Evolutionary conservation across 2,329 filamentous ascomycete species (phyloP), one percentile per base, ranked within the genome.

Genomic region (Fusarium praegraminearum): DNA sequence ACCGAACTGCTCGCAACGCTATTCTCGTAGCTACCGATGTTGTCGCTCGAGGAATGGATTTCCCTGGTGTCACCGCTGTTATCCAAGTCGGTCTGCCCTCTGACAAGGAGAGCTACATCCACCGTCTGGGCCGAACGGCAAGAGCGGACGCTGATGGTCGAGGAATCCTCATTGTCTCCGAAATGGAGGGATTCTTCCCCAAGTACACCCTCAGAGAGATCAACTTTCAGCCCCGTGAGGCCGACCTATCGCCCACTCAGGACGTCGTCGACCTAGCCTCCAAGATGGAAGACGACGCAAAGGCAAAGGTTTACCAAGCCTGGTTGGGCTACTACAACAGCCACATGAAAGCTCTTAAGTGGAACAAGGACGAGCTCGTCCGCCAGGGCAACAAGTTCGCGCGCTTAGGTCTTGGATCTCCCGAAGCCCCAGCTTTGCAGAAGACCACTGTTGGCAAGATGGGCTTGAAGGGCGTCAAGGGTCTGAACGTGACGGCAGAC

Each of bases 21-120:
- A 84, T 92, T 52, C 82, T 92, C 43, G 86, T 91, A 55, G 90
- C 90, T 4, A 91, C 90, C 1, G 90, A 93, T 73, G 89, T 93
- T 38, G 87, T 91, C 26, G 90, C 90, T 13, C 87, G 90, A 68
- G 90, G 90, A 70, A 91, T 93, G 88, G 90, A 92, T 73, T 91
- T 91, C 76, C 90, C 90, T 1, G 83, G 85, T n/a, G 89, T 91
- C 38, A 90, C 87, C 18, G 87, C 89, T 65, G 88, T 91, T 56
- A 85, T 91, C 71, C 89, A 91, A 76, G 79, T 89, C 20, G 88
- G 89, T 56, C 76, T 89, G 7, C 87, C 89, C 12, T 79, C 82
- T 7, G 85, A 86, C 70, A 85, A 86, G 67, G 87, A 91, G 75
- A 86, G 87, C 49, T 91, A 91, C 79, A 87, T 91, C 62, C 90